Conservation (phyloP, 345 rosid genomes). For the Clausena lansium region DNA sequence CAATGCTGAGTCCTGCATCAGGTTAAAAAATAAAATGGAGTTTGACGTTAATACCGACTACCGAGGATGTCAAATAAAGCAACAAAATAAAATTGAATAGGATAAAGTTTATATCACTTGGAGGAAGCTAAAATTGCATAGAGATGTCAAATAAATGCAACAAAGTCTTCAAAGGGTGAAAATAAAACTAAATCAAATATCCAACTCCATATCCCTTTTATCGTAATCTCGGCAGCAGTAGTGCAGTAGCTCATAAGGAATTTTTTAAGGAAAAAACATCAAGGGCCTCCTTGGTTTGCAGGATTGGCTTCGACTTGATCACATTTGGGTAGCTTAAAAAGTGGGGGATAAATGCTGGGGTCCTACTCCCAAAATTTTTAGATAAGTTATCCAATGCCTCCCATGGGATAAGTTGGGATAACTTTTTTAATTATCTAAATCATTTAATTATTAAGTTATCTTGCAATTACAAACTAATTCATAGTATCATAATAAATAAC, state of each 20-base stretch:
- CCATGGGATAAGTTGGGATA: not conserved
- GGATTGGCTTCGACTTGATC: not conserved
- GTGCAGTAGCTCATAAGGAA: not conserved
- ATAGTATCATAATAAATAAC: too few relatives aligned
- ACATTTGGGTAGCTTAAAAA: not conserved
- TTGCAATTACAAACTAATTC: not conserved
- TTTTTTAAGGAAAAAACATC: not conserved
- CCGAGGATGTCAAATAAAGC: not conserved
- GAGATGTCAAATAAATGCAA: not conserved
- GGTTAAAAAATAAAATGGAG: not conserved
- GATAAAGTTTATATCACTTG: not conserved
- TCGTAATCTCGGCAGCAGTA: not conserved
- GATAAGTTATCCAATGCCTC: not conserved
- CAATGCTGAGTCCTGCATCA: slow-evolving; percentile 65
- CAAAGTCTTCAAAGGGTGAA: not conserved
- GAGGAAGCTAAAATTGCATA: not conserved
- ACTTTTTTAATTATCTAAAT: not conserved
- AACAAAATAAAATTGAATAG: not conserved
- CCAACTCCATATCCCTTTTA: not conserved
- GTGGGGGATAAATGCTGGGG: not conserved
- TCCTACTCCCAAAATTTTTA: not conserved
- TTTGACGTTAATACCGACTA: not conserved
- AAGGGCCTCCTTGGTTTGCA: not conserved
- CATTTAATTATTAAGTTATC: too few relatives aligned
- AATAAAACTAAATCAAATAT: not conserved